These are phyloP conservation scores for Chrysanthemum lavandulifolium DNA, from an alignment of 129 eudicot genomes.

Conservation along the genomic window DNA sequence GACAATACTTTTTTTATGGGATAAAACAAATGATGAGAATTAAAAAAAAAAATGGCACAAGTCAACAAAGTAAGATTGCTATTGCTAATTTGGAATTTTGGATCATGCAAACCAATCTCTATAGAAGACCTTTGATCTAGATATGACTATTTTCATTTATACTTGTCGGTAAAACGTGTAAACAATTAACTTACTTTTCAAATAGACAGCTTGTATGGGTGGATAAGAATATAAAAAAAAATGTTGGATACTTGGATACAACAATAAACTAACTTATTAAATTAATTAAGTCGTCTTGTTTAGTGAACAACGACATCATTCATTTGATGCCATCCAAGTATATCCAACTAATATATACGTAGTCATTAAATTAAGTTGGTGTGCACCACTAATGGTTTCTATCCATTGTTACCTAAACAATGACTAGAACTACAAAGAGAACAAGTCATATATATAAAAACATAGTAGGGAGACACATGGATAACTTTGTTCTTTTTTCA, in stretches of 20 bases:
- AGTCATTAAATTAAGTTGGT: slow-evolving; percentile 6
- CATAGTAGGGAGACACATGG: background rate
- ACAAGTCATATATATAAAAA: background rate
- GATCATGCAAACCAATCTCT: too few species aligned
- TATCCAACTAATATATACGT: slow-evolving; percentile 5
- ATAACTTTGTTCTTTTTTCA: background rate
- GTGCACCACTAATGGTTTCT: background rate
- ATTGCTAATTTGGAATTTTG: too few species aligned
- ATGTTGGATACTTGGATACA: background rate
- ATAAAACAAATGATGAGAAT: too few species aligned
- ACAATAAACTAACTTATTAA: background rate
- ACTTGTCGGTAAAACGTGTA: background rate
- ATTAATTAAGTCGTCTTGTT: background rate
- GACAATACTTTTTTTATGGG: too few species aligned
- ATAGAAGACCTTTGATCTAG: too few species aligned
- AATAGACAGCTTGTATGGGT: background rate
- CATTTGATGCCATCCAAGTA: background rate
- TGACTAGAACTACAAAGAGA: slow-evolving; percentile 16
- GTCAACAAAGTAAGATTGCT: too few species aligned
- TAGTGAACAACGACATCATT: background rate
- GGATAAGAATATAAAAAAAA: slow-evolving; percentile 2
- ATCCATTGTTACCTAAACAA: slow-evolving; percentile 10
- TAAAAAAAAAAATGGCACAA: too few species aligned
- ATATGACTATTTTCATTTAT: background rate
- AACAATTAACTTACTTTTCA: background rate